Evolutionary conservation across 805 yeast species (phyloP), one percentile per base, ranked within the genome.

Genomic region (Candida rishiriensis): DNA sequence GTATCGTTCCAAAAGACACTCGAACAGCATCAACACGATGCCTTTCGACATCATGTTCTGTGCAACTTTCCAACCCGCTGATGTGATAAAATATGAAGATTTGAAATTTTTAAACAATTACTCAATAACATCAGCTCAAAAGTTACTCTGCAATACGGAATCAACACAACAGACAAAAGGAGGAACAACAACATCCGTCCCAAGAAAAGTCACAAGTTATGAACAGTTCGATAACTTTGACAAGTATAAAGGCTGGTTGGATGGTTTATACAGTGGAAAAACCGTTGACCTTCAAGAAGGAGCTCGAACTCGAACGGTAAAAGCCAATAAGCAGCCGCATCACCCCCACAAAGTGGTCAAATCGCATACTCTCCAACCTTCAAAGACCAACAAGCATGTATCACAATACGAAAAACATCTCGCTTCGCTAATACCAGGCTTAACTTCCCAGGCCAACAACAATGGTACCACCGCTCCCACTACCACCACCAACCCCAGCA

Each of bases 61-160:
- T 41, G 61, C 63, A 5, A 53, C 59, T 6, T 44, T 55, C 34
- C 57, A 55, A 37, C 64, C 64, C n/a, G 47, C 43, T 15, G 56
- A 59, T 31, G 48, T 59, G 3, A 31, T 53, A 30, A 40, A 49
- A 36, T 56, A 57, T 35, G 64, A 59, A 35, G 61, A 60, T 39
- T 38, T 44, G 26, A 52, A 53, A 37, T 55, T 55, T 34, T 28
- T 52, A 15, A 40, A 35, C 17, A 47, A 43, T 16, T 42, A 39
- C 36, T 42, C 54, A 13, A 38, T 51, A 2, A 18, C 36, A 4
- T 33, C 38, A 7, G 55, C 55, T 1, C 52, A 51, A 34, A 51
- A 45, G 28, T 41, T 52, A 14, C 41, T 52, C 17, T 42, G 56
- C 40, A 53, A 46, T 30, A 17, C 44, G 28, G 16, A 33, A 9